phyloP scores from a whole-genome alignment of 139 green algal genomes.

The Spirogloea muscicola region DNA sequence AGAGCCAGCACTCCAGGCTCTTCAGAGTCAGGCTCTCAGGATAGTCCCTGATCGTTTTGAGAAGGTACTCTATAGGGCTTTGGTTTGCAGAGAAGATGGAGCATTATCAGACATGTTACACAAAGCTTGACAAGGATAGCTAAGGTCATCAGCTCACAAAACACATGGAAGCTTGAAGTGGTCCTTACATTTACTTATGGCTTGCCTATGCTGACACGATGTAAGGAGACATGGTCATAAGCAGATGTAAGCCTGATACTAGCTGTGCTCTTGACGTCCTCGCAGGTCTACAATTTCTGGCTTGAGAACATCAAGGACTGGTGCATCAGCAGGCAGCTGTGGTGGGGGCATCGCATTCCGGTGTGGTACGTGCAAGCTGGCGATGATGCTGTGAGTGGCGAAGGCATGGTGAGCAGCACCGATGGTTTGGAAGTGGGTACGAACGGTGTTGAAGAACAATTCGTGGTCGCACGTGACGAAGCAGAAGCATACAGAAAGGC shows the following conservation, averaged over 20 bases:
- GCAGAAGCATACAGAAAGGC: slow-evolving; percentile 47
- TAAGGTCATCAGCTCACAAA: too few relatives aligned
- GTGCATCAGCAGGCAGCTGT: slow-evolving; percentile 70
- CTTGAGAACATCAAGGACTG: slow-evolving; percentile 98
- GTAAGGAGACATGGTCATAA: too few relatives aligned
- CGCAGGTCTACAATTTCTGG: slow-evolving; percentile 87
- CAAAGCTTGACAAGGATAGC: too few relatives aligned
- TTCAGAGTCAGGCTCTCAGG: slow-evolving; percentile 57
- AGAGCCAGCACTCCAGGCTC: slow-evolving; percentile 67
- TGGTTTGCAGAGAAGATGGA: too few relatives aligned
- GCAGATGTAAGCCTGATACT: too few relatives aligned
- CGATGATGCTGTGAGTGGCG: slow-evolving; percentile 12
- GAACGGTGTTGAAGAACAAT: slow-evolving; percentile 36
- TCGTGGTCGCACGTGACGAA: slow-evolving; percentile 50
- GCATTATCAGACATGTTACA: too few relatives aligned
- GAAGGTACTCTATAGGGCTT: too few relatives aligned
- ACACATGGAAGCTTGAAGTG: too few relatives aligned
- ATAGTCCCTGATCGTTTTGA: slow-evolving; percentile 73
- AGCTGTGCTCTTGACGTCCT: too few relatives aligned
- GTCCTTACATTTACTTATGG: too few relatives aligned
- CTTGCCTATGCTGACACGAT: too few relatives aligned
- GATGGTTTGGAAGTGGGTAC: slow-evolving; percentile 27
- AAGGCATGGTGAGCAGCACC: too few relatives aligned
- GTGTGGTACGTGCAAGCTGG: slow-evolving; percentile 53
- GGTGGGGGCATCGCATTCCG: slow-evolving; percentile 66